Evolutionary conservation across 257 asterid genomes (phyloP).

Genomic region (Solanum appendiculatum): DNA sequence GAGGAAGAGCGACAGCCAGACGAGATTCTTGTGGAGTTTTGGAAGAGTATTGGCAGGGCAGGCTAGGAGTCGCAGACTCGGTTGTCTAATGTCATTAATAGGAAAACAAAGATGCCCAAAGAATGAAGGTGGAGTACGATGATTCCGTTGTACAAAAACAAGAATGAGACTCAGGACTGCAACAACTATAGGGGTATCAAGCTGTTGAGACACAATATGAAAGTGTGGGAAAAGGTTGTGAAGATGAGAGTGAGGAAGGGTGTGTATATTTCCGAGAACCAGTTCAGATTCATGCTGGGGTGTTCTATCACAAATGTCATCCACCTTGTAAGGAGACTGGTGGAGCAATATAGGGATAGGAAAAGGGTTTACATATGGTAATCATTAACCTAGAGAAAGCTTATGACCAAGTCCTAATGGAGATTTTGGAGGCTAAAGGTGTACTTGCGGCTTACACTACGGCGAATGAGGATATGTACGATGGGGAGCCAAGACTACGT

Average conservation of each 20-base stretch:
- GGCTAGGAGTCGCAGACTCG: background rate
- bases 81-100: background rate
- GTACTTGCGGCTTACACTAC: background rate
- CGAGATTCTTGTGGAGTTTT: background rate
- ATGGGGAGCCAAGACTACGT: background rate
- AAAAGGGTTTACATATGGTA: background rate
- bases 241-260: background rate
- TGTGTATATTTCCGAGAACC: background rate
- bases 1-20: background rate
- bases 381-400: background rate
- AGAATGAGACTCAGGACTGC: background rate
- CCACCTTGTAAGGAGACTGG: background rate
- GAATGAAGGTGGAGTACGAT: background rate
- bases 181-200: background rate
- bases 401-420: background rate
- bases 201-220: background rate
- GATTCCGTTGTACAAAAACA: background rate
- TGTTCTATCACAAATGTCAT: background rate
- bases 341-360: background rate
- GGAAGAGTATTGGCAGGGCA: background rate
- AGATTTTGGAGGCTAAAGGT: background rate
- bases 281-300: background rate
- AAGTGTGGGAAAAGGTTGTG: background rate
- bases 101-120: background rate
- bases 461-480: background rate